Conservation (phyloP, 108 stramenopile species). For the Nannochloropsis granulata region DNA sequence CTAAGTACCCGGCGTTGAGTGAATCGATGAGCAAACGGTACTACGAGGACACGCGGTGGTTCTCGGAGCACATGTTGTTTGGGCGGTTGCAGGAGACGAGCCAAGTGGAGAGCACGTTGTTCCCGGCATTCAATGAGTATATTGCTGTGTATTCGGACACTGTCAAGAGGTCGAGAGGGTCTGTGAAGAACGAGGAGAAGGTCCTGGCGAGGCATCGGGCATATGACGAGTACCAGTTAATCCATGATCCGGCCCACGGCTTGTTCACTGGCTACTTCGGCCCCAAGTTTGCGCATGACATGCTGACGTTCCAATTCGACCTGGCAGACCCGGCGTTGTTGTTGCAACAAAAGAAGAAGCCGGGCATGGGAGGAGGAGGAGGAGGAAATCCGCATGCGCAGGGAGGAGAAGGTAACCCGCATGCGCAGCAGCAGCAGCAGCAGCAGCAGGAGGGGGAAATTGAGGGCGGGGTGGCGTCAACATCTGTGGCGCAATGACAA, state of each 20-base stretch:
- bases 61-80: conserved; percentile 80
- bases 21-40: conserved; percentile 73
- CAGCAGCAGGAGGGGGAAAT: too few relatives aligned
- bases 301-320: neutral
- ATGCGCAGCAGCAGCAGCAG: too few relatives aligned
- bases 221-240: conserved; percentile 81
- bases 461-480: too few relatives aligned
- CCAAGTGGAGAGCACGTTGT: conserved; percentile 48
- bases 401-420: neutral
- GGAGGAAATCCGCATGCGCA: neutral
- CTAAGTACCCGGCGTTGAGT: conserved; percentile 60
- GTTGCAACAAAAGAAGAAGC: neutral
- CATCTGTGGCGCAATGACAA: too few relatives aligned
- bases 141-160: conserved; percentile 44
- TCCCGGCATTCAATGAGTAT: conserved; percentile 71
- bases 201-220: conserved; percentile 57
- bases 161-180: neutral
- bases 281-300: neutral
- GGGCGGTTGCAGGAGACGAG: conserved; percentile 64
- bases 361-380: neutral
- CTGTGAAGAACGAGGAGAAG: neutral
- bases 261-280: conserved; percentile 86
- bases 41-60: conserved; percentile 84
- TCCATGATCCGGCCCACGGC: conserved; percentile 81
- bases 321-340: neutral